Evolutionary conservation across 2,329 filamentous ascomycete genomes (phyloP), one percentile per base, ranked within the genome.

Genomic region (Phaeosphaeria sp.): DNA sequence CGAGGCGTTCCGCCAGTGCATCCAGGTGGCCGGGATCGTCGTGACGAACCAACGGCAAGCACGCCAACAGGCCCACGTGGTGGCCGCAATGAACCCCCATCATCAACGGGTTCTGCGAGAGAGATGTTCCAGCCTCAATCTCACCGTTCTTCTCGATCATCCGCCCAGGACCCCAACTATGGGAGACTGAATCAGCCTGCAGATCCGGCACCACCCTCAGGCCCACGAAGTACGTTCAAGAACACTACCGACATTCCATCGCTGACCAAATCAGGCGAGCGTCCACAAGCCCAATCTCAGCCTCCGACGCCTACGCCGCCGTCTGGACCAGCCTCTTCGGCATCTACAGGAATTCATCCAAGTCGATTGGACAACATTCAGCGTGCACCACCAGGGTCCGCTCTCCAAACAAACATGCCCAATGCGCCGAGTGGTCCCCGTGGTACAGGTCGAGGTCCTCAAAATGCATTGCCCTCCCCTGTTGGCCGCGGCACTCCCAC

Each of bases 1-100:
- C 71, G 72, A 42, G 61, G 61, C 3, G 61, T 59, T n/a, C 59
- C 59, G 7, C 68, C 60, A n/a, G 61, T 55, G 4, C 63, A 62
- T n/a, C 57, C 67, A 21, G 56, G 71, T 45, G 76, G 72, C 39
- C 78, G 77, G 60, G 83, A 79, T 55, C 71, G 74, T 25, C 71
- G 74, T 22, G 73, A 77, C 7, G 75, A 75, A n/a, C 62, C 72
- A 11, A 77, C 79, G 49, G 74, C 77, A 24, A 71, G 69, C 39
- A 77, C 84, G 45, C 86, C 85, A 6, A 82, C 81, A 20, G 85
- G 84, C 17, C 85, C 85, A 52, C 81, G 84, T 55, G 76, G 76
- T 49, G 79, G 79, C 51, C 77, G 82, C 46, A 67, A 63, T 27
- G 74, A 77, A 22, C 53, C 66, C 39, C 42, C 58, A 27, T 4